Base-by-base conservation (phyloP, 768 basidiomycete species). In the Clavaria fumosa region DNA sequence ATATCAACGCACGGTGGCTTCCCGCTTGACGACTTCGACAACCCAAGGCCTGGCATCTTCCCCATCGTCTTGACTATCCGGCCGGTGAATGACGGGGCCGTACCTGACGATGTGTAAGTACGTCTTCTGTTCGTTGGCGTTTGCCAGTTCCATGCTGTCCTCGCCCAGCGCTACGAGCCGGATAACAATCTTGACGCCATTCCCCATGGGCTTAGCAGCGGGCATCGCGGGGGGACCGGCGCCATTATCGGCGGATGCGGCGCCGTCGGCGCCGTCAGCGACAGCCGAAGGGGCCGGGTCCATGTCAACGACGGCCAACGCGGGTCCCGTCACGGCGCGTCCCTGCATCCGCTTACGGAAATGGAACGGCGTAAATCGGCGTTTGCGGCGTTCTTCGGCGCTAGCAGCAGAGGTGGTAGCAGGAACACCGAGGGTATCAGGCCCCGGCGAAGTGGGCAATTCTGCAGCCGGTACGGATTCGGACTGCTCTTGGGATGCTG, bases 21-120 rank as follows among this genome's bases (percentile, higher is more conserved):
- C 90, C 31, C 90, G 72, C 53, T 89, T 83, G 40, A 90, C 78
- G 26, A 96, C 90, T 52, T 79, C 84, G 52, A 93, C 84, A 14
- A 90, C 76, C 88, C 88, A 96, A 2, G 84, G 74, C 26, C 82
- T 62, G 7, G 63, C 61, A 47, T 86, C 78, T 24, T 75, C 73
- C 9, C 14, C 26, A 9, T 28, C 14, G 26, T 28, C 26, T 14
- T 28, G 9, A 9, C 9, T 14, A 9, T 23, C 53, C 62, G n/a
- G 50, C 55, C 15, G 54, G 55, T 21, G 50, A 53, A 14, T 54
- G 58, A 17, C 59, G 63, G 11, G 40, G 0, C 78, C 80, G 43
- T 83, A 64, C 12, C 84, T 69, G 11, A 85, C 73, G 43, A 96
- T 69, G 40, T 89, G 81, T 31, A 95, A 63, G 53, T 90, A 91